Conservation (phyloP, 768 basidiomycete genomes). For the Kwoniella sp. region DNA sequence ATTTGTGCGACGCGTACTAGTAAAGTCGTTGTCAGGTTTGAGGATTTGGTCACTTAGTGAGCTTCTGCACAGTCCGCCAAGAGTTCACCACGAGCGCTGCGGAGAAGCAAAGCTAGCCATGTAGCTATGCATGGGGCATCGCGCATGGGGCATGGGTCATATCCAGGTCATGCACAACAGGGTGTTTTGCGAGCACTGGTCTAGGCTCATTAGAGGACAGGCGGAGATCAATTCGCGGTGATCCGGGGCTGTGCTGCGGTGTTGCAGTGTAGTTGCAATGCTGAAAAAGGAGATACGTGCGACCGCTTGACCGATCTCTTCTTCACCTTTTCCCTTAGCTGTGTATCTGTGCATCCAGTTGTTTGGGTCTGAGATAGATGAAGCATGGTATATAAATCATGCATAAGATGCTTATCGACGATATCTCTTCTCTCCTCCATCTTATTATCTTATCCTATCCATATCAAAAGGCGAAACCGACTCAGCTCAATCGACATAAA, state of each 20-base stretch:
- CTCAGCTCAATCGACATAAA: not conserved
- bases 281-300: not conserved
- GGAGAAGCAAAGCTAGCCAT: not conserved
- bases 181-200: not conserved
- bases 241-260: not conserved
- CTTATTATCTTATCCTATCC: not conserved
- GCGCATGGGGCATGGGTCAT: too few species aligned
- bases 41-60: not conserved
- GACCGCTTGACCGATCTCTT: not conserved
- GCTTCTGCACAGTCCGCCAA: constrained; percentile 1
- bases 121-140: not conserved
- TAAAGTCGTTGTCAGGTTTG: not conserved
- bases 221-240: too few species aligned
- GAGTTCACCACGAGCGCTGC: not conserved
- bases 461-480: not conserved
- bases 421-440: not conserved
- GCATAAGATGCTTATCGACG: not conserved
- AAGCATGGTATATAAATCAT: not conserved
- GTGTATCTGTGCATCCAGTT: too few species aligned
- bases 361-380: too few species aligned
- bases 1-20: not conserved
- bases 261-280: not conserved
- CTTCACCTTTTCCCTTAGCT: not conserved
- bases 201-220: too few species aligned
- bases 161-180: not conserved